Evolutionary conservation across 2,329 filamentous ascomycete species (phyloP).

Genomic region (Myriosclerotinia scirpicola): DNA sequence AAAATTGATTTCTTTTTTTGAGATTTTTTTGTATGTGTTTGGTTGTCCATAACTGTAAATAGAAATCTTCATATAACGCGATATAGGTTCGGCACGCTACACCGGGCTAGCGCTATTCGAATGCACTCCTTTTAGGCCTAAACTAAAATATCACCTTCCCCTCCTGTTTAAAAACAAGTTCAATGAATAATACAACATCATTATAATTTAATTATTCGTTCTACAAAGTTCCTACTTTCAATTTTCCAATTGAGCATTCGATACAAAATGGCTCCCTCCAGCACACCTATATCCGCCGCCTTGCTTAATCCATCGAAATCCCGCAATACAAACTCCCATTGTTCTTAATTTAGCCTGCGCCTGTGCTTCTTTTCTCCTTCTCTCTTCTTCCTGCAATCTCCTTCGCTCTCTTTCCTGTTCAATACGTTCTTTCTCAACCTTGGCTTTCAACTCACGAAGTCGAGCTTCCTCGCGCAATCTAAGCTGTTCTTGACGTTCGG

Average conservation of each 20-base stretch:
- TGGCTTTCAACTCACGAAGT: constrained; percentile 37
- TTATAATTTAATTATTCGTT: no score
- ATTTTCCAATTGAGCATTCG: constrained; percentile 41
- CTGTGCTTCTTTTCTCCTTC: constrained; percentile 44
- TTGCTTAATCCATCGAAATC: constrained; percentile 63
- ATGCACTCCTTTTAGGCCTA: no score
- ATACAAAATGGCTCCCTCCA: constrained; percentile 58
- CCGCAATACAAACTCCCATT: constrained; percentile 57
- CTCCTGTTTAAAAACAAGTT: no score
- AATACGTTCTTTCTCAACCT: constrained; percentile 34
- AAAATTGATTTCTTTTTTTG: no score
- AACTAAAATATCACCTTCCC: no score
- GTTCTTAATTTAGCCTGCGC: constrained; percentile 50
- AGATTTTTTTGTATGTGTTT: no score
- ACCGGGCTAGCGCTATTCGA: no score
- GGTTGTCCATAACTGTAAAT: no score
- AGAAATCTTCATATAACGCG: no score
- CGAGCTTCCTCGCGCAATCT: constrained; percentile 36
- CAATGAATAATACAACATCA: no score
- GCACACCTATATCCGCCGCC: constrained; percentile 59
- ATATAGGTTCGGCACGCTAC: no score
- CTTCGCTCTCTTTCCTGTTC: constrained; percentile 43
- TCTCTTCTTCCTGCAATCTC: constrained; percentile 44
- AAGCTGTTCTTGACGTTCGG: constrained; percentile 20
- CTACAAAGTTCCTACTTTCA: neutral